Base-by-base conservation (phyloP, 139 green algal species). In the Tetraselmis striata region DNA sequence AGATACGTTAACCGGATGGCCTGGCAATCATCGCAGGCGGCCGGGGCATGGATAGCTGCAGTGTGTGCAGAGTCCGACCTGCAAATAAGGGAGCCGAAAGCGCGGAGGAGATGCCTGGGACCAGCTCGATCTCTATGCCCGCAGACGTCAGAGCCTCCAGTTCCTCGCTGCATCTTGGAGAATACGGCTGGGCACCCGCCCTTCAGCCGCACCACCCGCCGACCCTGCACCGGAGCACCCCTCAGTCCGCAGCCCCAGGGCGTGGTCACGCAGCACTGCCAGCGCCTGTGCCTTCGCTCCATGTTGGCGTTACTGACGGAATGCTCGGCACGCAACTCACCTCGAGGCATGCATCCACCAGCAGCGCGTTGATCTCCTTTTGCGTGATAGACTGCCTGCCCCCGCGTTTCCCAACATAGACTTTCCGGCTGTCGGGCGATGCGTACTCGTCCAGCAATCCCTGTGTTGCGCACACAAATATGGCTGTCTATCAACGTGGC, bases 101-200 rank as follows among this genome's bases (percentile, higher is more conserved):
- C 2, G 88, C 90, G 0, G 92, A 94, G 0, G 91, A 95, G 0
- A 97, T 76, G 0, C 93, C 93, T 1, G 93, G 93, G n/a, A 95
- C 87, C 28, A 96, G 76, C 45, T 94, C 89, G n/a, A 83, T 83
- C 18, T 75, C 24, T 24, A 94, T 59, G 29, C 31, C 85, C 0
- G 87, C 83, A n/a, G 27, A 59, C 23, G 26, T 23, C 26, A 96
- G 85, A 23, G 92, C 92, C 0, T 79, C 80, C 59, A 93, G 81
- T 84, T 97, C 93, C 28, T 82, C 86, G 30, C 82, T 58, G 24
- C 90, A 84, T 11, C 93, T 83, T 1, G 85, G n/a, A 91, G 85
- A 96, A 97, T 1, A 92, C 85, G 1, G 89, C 90, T 1, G 90
- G 90, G 79, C 91, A 95, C 58, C 93, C 93, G 25, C 93, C 93